These are phyloP conservation scores for Caloboletus firmus DNA, from an alignment of 1,284 basidiomycete genomes.

Conservation along the genomic window DNA sequence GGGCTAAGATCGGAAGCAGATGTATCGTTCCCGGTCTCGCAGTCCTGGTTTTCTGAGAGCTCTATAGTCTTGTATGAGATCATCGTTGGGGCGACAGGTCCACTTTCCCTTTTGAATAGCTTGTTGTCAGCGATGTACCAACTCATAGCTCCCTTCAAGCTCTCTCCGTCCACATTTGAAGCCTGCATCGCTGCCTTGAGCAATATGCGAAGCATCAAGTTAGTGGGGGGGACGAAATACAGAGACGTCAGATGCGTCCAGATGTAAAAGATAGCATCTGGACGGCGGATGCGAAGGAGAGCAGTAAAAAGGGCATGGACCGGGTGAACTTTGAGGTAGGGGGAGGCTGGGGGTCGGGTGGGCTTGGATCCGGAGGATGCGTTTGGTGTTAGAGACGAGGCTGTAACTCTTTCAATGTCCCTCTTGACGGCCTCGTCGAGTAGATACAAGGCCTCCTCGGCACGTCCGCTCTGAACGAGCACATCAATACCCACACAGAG, in stretches of 20 bases:
- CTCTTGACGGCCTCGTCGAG: conserved; percentile 43
- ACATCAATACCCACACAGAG: conserved; percentile 53
- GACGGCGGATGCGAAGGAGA: conserved; percentile 45
- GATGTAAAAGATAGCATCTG: conserved; percentile 58
- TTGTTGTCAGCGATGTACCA: conserved; percentile 29
- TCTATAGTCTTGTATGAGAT: background rate
- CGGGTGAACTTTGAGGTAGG: conserved; percentile 33
- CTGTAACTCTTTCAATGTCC: conserved; percentile 7
- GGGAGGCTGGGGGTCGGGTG: background rate
- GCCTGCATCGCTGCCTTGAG: conserved; percentile 59
- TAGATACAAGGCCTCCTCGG: conserved; percentile 49
- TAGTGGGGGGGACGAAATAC: conserved; percentile 56
- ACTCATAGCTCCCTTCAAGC: conserved; percentile 44
- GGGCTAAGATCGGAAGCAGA: background rate
- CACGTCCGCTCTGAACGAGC: conserved; percentile 44
- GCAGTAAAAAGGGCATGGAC: conserved; percentile 57
- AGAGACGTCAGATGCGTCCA: conserved; percentile 58
- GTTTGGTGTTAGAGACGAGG: conserved; percentile 1
- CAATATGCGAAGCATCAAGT: conserved; percentile 55
- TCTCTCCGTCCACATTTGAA: conserved; percentile 47
- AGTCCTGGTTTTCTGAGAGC: background rate
- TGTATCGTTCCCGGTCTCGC: background rate
- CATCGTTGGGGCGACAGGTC: conserved; percentile 17
- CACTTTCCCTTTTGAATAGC: conserved; percentile 17
- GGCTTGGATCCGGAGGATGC: background rate